phyloP scores from a whole-genome alignment of 495 filamentous ascomycete species.

The Penicilliopsis zonata region DNA sequence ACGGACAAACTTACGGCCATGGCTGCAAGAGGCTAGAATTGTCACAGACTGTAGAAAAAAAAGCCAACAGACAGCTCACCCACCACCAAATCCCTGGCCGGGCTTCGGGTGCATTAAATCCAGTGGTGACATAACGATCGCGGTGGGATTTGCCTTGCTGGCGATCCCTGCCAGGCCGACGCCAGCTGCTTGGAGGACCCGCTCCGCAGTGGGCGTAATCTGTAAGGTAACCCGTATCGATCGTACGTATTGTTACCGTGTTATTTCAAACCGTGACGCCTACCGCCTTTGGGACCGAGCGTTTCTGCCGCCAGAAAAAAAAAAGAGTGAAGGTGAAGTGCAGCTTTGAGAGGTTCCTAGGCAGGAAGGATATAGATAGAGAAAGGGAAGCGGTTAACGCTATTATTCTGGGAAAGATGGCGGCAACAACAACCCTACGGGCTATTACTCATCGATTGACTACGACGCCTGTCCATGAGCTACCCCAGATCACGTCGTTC shows the following conservation, averaged over 20 bases:
- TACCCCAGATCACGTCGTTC: conserved; percentile 48
- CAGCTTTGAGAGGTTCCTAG: too few species aligned
- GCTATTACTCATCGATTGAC: conserved; percentile 57
- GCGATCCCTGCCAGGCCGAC: background rate
- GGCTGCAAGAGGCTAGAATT: conserved; percentile 14
- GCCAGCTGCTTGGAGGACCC: too few species aligned
- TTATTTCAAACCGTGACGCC: too few species aligned
- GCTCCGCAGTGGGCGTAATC: too few species aligned
- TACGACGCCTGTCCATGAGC: conserved; percentile 46
- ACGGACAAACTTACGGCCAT: conserved; percentile 24
- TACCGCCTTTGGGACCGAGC: too few species aligned
- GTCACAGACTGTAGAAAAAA: conserved; percentile 2
- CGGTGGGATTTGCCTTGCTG: background rate
- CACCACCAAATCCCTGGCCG: background rate
- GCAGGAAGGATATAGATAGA: too few species aligned
- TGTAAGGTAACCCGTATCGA: too few species aligned
- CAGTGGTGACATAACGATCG: background rate
- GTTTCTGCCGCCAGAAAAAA: too few species aligned
- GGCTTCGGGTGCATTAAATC: background rate
- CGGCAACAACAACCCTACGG: conserved; percentile 31
- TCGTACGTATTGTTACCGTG: too few species aligned
- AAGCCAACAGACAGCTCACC: background rate
- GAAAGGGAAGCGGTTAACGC: too few species aligned
- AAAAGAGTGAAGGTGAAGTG: too few species aligned
- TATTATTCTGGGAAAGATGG: background rate